Base-by-base conservation (phyloP, 768 basidiomycete species). In the Dentipellis fragilis region DNA sequence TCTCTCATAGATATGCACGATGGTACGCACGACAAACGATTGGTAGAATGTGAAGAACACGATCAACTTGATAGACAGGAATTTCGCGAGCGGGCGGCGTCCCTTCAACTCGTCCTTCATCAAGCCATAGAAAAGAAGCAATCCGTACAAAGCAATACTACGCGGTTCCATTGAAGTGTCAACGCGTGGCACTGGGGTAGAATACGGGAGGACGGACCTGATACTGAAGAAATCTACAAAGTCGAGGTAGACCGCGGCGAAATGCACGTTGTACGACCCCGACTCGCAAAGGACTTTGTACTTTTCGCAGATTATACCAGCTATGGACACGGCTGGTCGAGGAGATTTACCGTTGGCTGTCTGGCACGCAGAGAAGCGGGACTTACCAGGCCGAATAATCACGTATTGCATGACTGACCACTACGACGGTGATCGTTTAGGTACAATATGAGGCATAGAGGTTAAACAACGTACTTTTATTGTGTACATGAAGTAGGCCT, bases 1-100 rank as follows among this genome's bases (percentile, higher is more conserved):
- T 22, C 2, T 1, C 7, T 14, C 10, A 12, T 38, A 35, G 29
- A 17, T 8, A 12, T 2, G 19, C 19, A 1, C 16, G 12, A 51
- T 4, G 1, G 7, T 9, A 40, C 58, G 38, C 63, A 87, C 84
- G 51, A 89, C 68, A 63, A 91, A 87, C 1, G 79, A 75, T 64
- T 93, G 93, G 67, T 93, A 95, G 68, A 89, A 93, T 0, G 90
- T 92, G 66, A 87, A 83, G 80, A 92, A 83, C 46, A 92, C 87
- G 49, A 91, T 87, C 34, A 89, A 71, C 68, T 94, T 94, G 73
- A 95, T 93, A 2, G 81, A 72, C 58, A 94, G 65, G 68, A 95
- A 95, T 72, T 94, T 94, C 22, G 85, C 80, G 29, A 93, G 71
- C 23, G 92, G 93, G 23, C 85, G 76, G 16, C 81, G 77, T 36